phyloP scores from a whole-genome alignment of 192 early-diverging fungal genomes.

The Entomortierella chlamydospora region DNA sequence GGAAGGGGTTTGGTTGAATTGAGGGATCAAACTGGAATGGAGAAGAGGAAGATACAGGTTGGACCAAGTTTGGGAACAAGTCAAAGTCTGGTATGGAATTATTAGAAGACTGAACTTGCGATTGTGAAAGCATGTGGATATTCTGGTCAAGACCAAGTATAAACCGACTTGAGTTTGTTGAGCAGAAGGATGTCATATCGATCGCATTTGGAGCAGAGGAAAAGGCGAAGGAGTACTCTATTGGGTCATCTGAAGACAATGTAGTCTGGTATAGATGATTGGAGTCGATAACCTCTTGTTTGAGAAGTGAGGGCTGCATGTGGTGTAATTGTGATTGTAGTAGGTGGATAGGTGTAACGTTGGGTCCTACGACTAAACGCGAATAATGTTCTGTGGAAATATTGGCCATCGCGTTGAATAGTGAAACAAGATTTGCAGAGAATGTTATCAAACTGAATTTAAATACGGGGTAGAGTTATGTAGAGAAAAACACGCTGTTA shows the following conservation, averaged over 20 bases:
- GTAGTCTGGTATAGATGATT: constrained; percentile 13
- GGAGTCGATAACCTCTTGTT: background rate
- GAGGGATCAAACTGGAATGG: constrained; percentile 5
- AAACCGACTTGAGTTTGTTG: background rate
- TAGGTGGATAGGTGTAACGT: background rate
- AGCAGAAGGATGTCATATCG: background rate
- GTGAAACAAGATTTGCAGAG: background rate
- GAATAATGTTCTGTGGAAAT: constrained; percentile 1
- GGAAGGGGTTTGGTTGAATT: background rate
- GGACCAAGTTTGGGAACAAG: background rate
- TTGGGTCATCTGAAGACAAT: background rate
- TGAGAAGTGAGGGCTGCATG: background rate
- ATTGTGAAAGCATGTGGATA: background rate
- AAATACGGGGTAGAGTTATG: too few species aligned
- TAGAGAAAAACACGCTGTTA: too few species aligned
- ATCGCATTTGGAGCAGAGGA: too few species aligned
- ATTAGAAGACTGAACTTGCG: too few species aligned
- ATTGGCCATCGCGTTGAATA: background rate
- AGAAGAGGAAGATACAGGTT: background rate
- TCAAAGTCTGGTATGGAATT: constrained; percentile 5
- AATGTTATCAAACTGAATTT: background rate
- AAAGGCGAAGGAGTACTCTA: background rate
- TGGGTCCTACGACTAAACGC: background rate
- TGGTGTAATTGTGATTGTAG: background rate
- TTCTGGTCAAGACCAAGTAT: constrained; percentile 2